These are phyloP conservation scores for Cytidiella melzeri DNA, from an alignment of 768 basidiomycete genomes.

Conservation along the genomic window DNA sequence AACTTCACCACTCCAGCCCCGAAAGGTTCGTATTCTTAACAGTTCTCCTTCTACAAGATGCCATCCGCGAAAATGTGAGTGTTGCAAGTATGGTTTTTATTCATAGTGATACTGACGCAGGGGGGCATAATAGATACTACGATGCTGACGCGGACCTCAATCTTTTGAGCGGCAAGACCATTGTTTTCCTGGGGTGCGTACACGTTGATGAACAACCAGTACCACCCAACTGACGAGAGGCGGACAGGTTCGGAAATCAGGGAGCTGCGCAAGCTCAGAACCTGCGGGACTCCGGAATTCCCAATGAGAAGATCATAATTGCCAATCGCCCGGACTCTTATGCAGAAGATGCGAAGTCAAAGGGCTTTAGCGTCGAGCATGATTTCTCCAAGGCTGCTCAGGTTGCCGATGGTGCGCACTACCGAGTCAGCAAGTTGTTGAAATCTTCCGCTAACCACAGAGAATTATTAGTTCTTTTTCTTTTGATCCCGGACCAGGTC, in stretches of 20 bases:
- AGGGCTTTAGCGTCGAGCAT: constrained; percentile 52
- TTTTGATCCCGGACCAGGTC: constrained; percentile 59
- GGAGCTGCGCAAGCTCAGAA: constrained; percentile 65
- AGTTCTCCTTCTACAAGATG: constrained; percentile 19
- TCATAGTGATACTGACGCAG: no score
- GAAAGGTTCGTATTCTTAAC: no score
- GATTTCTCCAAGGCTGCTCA: constrained; percentile 50
- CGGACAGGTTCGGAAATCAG: constrained; percentile 53
- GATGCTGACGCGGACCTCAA: constrained; percentile 54
- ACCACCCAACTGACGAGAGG: not conserved
- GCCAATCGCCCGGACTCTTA: constrained; percentile 55
- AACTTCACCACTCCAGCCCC: no score
- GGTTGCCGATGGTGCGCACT: constrained; percentile 44
- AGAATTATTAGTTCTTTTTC: constrained; percentile 41
- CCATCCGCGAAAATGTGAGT: constrained; percentile 49
- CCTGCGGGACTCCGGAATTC: constrained; percentile 54
- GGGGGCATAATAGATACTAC: constrained; percentile 52
- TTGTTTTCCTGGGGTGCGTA: constrained; percentile 54
- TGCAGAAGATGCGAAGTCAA: constrained; percentile 48
- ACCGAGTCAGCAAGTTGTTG: not conserved
- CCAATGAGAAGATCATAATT: constrained; percentile 54
- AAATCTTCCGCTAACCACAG: not conserved
- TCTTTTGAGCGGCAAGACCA: constrained; percentile 40
- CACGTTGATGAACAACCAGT: not conserved
- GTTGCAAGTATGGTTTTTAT: not conserved